A percentile compares a stretch with the other conserved stretches of the same genome.
phyloP scores from a whole-genome alignment of 139 green algal species.

The Picochlorum sp. region DNA sequence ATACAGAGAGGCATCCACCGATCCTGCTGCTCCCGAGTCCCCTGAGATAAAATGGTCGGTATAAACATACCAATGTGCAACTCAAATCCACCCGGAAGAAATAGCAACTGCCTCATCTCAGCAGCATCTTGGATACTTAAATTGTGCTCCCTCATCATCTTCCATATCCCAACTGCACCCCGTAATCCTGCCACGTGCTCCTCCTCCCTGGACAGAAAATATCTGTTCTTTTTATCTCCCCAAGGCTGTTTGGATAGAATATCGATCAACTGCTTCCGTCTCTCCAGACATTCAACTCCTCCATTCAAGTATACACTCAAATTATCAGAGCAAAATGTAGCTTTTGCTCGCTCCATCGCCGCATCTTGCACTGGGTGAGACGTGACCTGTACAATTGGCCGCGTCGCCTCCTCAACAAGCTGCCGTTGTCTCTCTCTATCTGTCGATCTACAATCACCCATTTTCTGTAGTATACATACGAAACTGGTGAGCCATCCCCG shows the following conservation, averaged over 20 bases:
- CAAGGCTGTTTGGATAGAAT: slow-evolving; percentile 49
- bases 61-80: slow-evolving; percentile 95
- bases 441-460: no score
- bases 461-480: no score
- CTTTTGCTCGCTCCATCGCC: slow-evolving; percentile 41
- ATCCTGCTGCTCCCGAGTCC: slow-evolving; percentile 75
- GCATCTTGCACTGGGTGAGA: slow-evolving; percentile 31
- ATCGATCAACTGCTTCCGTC: slow-evolving; percentile 49
- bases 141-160: slow-evolving; percentile 56
- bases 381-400: background rate
- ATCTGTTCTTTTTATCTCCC: slow-evolving; percentile 66
- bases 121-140: slow-evolving; percentile 68
- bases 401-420: no score
- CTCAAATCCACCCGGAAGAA: slow-evolving; percentile 79
- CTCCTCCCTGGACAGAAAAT: slow-evolving; percentile 72
- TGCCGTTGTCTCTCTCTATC: no score
- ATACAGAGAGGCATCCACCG: slow-evolving; percentile 79
- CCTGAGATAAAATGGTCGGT: slow-evolving; percentile 80
- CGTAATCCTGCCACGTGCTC: slow-evolving; percentile 69
- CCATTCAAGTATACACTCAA: slow-evolving; percentile 59
- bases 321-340: slow-evolving; percentile 56
- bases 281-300: slow-evolving; percentile 55
- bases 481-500: no score
- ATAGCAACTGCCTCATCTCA: slow-evolving; percentile 59
- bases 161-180: slow-evolving; percentile 70